Base-by-base conservation (phyloP, 1,139 yeast genomes). In the Debaryomycetaceae sp. region DNA sequence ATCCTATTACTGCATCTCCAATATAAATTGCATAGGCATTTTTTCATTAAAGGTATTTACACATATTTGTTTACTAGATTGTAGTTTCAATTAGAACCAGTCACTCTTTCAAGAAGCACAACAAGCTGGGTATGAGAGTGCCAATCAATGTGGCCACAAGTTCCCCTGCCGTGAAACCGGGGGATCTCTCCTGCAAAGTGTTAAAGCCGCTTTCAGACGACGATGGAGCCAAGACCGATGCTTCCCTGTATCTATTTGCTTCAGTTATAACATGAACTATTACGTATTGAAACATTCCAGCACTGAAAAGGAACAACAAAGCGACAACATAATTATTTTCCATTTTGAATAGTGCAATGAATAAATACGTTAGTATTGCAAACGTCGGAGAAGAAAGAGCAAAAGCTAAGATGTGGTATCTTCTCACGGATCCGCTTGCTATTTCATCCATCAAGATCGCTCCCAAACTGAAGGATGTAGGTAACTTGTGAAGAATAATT, bases 221-320 rank as follows among this genome's bases (percentile, higher is more conserved):
- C 6, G 45, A 44, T 17, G 54, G 49, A 23, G 43, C 40, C 20
- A 31, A 38, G n/a, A 11, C 27, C 14, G 24, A 23, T 14, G 13
- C 22, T 9, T 39, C 39, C 36, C 6, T 49, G 47, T 13, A 35
- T 6, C 36, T 36, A 9, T 42, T 22, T 14, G 54, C 44, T 37
- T 73, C 78, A 41, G 70, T 62, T 68, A 81, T 72, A 4, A 85
- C 80, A 58, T 85, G 88, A 48, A 80, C 71, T 11, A 88, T 86
- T 33, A 86, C 87, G 54, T 76, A 86, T 31, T 85, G 60, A 56
- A 86, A 86, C 0, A 89, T 83, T 5, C 95, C 95, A 5, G 86
- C 87, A 46, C 86, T 78, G 51, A 83, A 81, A 11, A 85, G 60
- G 42, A 83, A 63, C 34, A 82, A 59, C 2, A 72, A 50, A 1